These are phyloP conservation scores for Pythium insidiosum DNA, from an alignment of 352 stramenopile species.

Conservation along the genomic window DNA sequence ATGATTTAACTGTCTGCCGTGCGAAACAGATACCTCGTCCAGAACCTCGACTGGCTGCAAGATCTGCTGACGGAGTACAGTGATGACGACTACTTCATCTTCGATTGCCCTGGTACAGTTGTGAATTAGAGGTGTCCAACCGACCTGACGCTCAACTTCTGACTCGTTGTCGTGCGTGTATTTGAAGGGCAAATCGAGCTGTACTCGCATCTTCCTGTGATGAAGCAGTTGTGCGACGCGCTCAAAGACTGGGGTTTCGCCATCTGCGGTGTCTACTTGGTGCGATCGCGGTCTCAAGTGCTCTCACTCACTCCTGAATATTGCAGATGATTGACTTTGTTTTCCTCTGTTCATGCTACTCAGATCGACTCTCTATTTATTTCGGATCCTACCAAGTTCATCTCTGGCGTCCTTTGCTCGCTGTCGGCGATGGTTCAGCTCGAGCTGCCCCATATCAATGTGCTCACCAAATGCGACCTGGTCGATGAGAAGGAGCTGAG, in stretches of 20 bases:
- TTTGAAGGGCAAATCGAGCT: constrained; percentile 86
- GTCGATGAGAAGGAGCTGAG: constrained; percentile 85
- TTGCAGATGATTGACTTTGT: too few species aligned
- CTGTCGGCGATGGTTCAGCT: constrained; percentile 98
- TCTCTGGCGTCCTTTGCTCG: constrained; percentile 95
- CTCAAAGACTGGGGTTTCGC: constrained; percentile 83
- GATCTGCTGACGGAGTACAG: constrained; percentile 88
- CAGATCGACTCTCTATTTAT: constrained; percentile 93
- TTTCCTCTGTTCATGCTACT: too few species aligned
- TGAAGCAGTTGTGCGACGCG: constrained; percentile 83
- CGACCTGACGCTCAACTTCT: too few species aligned
- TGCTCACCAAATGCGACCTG: constrained; percentile 89
- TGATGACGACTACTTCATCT: constrained; percentile 96
- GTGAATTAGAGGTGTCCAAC: too few species aligned
- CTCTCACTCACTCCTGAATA: too few species aligned
- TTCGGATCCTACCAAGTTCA: constrained; percentile 96
- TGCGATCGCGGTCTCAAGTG: too few species aligned
- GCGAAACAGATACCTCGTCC: constrained; percentile 80
- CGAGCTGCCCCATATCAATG: constrained; percentile 95
- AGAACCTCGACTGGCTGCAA: constrained; percentile 96
- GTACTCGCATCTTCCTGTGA: constrained; percentile 88
- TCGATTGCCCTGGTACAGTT: constrained; percentile 96
- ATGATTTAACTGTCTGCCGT: too few species aligned
- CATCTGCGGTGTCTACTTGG: constrained; percentile 87
- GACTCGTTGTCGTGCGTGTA: not conserved